Percentiles rank a stretch among this genome's conserved stretches.
Evolutionary conservation across 768 basidiomycete species (phyloP).

Genomic region (Amyloporia xantha): DNA sequence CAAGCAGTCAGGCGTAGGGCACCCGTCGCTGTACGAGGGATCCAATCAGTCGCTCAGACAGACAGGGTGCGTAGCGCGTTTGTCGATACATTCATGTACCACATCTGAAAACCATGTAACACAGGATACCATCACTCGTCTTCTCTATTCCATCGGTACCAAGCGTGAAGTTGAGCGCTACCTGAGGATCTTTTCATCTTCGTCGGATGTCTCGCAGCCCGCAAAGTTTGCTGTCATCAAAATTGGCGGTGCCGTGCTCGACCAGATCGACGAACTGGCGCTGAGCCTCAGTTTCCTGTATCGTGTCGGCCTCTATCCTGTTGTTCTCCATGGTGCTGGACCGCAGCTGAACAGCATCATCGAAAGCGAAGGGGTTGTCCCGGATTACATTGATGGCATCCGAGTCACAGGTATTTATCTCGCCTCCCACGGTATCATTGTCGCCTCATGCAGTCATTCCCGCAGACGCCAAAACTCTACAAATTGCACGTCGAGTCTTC

Average conservation of each 20-base stretch:
- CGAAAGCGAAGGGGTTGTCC: constrained; percentile 86
- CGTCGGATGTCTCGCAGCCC: constrained; percentile 80
- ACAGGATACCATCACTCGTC: constrained; percentile 94
- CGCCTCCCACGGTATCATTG: not conserved
- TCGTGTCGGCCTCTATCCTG: constrained; percentile 95
- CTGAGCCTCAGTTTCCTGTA: constrained; percentile 95
- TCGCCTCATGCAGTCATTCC: no score
- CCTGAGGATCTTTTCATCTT: constrained; percentile 95
- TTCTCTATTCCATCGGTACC: constrained; percentile 94
- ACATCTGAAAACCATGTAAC: constrained; percentile 1
- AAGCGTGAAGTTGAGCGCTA: constrained; percentile 98
- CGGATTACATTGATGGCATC: constrained; percentile 97
- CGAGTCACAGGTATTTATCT: constrained; percentile 72
- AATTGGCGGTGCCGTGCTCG: constrained; percentile 93
- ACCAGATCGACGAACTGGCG: constrained; percentile 88
- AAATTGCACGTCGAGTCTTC: constrained; percentile 93
- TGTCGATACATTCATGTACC: not conserved
- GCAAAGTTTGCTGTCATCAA: constrained; percentile 98
- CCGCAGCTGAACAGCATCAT: constrained; percentile 94
- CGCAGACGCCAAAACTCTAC: constrained; percentile 86
- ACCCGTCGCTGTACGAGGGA: constrained; percentile 2
- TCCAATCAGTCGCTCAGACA: constrained; percentile 48
- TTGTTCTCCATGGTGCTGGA: constrained; percentile 94
- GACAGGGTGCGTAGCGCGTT: constrained; percentile 51
- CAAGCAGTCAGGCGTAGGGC: constrained; percentile 32